These are phyloP conservation scores for Apophysomyces variabilis DNA, from an alignment of 371 early-diverging fungal genomes.

Conservation along the genomic window DNA sequence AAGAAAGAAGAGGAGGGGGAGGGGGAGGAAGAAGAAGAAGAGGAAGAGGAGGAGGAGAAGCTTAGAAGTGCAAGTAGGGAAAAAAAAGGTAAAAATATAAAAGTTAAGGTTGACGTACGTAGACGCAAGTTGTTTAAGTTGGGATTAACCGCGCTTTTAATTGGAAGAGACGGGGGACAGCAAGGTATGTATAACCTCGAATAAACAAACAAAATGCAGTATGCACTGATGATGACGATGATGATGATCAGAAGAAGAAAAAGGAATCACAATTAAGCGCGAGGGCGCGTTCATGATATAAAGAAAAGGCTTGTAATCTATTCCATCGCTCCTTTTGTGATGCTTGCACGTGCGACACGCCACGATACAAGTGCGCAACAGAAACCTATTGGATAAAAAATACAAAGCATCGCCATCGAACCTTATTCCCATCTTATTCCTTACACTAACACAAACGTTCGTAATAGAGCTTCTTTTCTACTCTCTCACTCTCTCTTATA, in stretches of 20 bases:
- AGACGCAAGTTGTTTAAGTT: slow-evolving; percentile 12
- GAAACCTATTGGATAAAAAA: slow-evolving; percentile 2
- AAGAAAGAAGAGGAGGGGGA: neutral
- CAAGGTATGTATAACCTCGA: neutral
- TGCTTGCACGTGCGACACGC: slow-evolving; percentile 2
- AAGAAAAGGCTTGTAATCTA: slow-evolving; percentile 1
- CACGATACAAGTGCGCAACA: slow-evolving; percentile 10
- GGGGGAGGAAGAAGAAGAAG: slow-evolving; percentile 7
- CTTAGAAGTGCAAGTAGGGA: slow-evolving; percentile 1
- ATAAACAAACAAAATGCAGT: neutral
- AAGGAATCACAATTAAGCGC: neutral
- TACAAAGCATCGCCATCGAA: neutral
- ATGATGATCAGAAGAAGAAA: neutral
- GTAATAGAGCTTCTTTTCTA: too few species aligned
- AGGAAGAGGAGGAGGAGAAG: neutral
- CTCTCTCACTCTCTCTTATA: neutral
- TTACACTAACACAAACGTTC: too few species aligned
- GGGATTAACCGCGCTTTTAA: slow-evolving; percentile 9
- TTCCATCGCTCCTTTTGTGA: slow-evolving; percentile 1
- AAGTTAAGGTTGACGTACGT: slow-evolving; percentile 2
- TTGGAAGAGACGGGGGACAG: neutral
- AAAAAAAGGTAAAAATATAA: slow-evolving; percentile 4
- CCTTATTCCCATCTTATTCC: neutral
- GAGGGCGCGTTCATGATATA: neutral
- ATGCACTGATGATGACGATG: too few species aligned